A percentile compares a stretch with the other conserved stretches of the same genome.
phyloP scores from a whole-genome alignment of 2,329 filamentous ascomycete genomes.

The Fusarium brevicatenulatum region DNA sequence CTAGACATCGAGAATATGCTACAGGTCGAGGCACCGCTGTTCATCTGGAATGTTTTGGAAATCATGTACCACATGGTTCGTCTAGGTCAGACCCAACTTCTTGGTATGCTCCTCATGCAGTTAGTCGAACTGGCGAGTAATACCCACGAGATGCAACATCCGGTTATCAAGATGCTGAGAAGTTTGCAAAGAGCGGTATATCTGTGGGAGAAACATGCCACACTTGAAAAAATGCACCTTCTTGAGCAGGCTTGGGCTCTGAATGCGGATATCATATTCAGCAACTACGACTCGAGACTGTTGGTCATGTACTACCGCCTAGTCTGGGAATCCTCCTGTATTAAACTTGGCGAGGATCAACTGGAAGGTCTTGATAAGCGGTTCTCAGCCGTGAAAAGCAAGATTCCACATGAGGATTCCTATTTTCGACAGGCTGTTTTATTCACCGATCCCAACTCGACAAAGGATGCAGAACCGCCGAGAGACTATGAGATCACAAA shows the following conservation, averaged over 20 bases:
- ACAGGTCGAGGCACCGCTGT: slow-evolving; percentile 11
- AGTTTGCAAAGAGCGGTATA: neutral
- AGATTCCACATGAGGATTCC: neutral
- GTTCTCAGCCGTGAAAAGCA: slow-evolving; percentile 3
- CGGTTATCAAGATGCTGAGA: neutral
- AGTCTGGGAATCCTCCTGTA: slow-evolving; percentile 7
- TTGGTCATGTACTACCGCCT: slow-evolving; percentile 18
- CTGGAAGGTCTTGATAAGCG: neutral
- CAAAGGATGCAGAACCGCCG: neutral
- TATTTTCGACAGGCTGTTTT: neutral
- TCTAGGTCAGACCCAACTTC: neutral
- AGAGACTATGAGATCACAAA: slow-evolving; percentile 12
- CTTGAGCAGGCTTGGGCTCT: slow-evolving; percentile 12
- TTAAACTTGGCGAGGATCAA: neutral
- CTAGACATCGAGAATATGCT: slow-evolving; percentile 14
- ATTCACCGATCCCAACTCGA: neutral
- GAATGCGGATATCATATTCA: slow-evolving; percentile 10
- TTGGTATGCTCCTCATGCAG: slow-evolving; percentile 8
- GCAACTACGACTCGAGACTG: neutral
- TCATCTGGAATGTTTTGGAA: slow-evolving; percentile 27
- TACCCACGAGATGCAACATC: neutral
- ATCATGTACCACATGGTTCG: slow-evolving; percentile 14
- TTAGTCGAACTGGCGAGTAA: neutral
- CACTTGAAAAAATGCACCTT: neutral
- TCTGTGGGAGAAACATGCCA: neutral